Percentiles rank a stretch among this genome's conserved stretches.
phyloP scores from a whole-genome alignment of 2,329 filamentous ascomycete genomes.

The Neurospora sp. region DNA sequence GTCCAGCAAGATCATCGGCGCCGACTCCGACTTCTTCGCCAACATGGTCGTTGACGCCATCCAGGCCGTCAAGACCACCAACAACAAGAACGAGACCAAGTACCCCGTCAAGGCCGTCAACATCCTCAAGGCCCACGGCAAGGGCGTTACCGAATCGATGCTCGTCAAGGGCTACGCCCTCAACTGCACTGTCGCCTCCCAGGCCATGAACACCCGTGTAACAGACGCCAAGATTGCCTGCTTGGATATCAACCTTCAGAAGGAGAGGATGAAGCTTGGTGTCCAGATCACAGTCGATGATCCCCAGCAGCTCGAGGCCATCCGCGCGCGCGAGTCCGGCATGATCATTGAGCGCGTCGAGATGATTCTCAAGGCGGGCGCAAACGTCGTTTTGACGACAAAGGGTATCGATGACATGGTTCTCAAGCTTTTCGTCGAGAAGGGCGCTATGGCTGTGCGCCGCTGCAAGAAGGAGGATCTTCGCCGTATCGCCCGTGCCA shows the following conservation, averaged over 20 bases:
- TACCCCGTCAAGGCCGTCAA: slow-evolving; percentile 99
- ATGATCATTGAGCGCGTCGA: slow-evolving; percentile 92
- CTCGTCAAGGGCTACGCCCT: slow-evolving; percentile 93
- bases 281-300: slow-evolving; percentile 98
- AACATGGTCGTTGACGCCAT: slow-evolving; percentile 97
- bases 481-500: slow-evolving; percentile 89
- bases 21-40: slow-evolving; percentile 92
- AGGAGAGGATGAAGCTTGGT: slow-evolving; percentile 98
- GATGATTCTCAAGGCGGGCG: slow-evolving; percentile 94
- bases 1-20: slow-evolving; percentile 97
- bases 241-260: slow-evolving; percentile 96
- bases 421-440: slow-evolving; percentile 89
- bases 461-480: slow-evolving; percentile 98
- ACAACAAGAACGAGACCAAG: slow-evolving; percentile 83
- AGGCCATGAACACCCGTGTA: slow-evolving; percentile 92
- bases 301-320: slow-evolving; percentile 94
- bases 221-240: slow-evolving; percentile 93
- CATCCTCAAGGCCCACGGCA: slow-evolving; percentile 95
- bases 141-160: slow-evolving; percentile 78
- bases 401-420: slow-evolving; percentile 98
- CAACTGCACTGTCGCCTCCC: slow-evolving; percentile 97
- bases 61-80: slow-evolving; percentile 85
- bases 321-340: slow-evolving; percentile 81
- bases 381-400: slow-evolving; percentile 92
- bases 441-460: slow-evolving; percentile 88